Evolutionary conservation across 441 rosid genomes (phyloP), one percentile per base, ranked within the genome.

Genomic region (Populus hybrid): DNA sequence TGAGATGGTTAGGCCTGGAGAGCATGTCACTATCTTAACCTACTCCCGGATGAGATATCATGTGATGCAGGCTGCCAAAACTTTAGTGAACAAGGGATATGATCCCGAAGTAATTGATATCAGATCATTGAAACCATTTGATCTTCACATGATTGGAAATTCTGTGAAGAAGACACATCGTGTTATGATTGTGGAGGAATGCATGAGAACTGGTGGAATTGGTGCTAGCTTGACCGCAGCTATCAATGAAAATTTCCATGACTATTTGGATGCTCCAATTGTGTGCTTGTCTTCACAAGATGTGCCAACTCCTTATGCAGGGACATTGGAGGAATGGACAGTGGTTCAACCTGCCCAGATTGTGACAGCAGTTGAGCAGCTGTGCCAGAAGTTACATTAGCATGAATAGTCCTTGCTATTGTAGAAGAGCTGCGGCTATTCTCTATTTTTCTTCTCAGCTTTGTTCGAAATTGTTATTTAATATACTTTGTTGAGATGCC

Each of bases 31-130:
- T 0, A 92, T 93, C 69, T 75, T 95, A 61, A 95, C 98, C 28
- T 92, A 93, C 80, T 95, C 98, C 0, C 76, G 96, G 71, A 95
- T 91, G 98, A 90, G 96, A 85, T 93, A 95, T 85, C 98, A 95
- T 74, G 99, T 91, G 80, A 95, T 93, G 98, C 97, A 93, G 85
- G 99, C 97, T 40, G 97, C 97, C 30, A 95, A 91, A 83, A 93
- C 94, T 6, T 81, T 93, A 79, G 98, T 93, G 76, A 92, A 91
- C 90, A 95, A 92, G 83, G 98, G 97, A 53, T 93, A 90, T 23
- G 98, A 92, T 79, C 99, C 97, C 1, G 98, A 95, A 76, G 94
- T 95, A 23, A 90, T 95, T 18, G 97, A 93, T 77, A 92, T 93
- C 69, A 89, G 98, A 85, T 95, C 98, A 8, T 72, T 95, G 79